A percentile compares a stretch with the other conserved stretches of the same genome.
These are phyloP conservation scores for Colletotrichum higginsianum DNA, from an alignment of 2,329 filamentous ascomycete genomes.

Conservation along the genomic window DNA sequence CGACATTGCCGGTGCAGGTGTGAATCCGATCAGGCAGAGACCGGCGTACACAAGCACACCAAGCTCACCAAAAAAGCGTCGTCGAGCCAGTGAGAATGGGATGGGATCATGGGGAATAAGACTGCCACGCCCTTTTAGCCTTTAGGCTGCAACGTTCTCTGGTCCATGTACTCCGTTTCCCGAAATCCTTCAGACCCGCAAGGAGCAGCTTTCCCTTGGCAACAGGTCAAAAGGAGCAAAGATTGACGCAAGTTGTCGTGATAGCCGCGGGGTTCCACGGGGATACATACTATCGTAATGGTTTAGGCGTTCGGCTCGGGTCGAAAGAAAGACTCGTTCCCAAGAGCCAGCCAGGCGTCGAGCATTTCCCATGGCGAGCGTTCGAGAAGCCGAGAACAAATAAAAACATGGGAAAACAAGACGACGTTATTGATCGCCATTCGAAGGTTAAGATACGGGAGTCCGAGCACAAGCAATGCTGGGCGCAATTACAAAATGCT, in stretches of 20 bases:
- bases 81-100: background rate
- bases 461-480: background rate
- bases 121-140: background rate
- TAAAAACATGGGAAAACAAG: too few species aligned
- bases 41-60: conserved; percentile 4
- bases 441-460: conserved; percentile 13
- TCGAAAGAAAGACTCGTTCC: too few species aligned
- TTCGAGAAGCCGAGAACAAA: too few species aligned
- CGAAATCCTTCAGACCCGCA: conserved; percentile 35
- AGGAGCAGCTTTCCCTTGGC: conserved; percentile 18
- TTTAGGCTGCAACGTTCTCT: conserved; percentile 3
- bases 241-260: conserved; percentile 7
- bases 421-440: background rate
- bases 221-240: background rate
- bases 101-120: too few species aligned
- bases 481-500: conserved; percentile 23
- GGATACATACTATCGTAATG: too few species aligned
- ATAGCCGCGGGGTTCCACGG: background rate
- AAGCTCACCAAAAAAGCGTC: conserved; percentile 15
- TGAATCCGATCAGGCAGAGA: conserved; percentile 7
- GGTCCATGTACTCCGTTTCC: background rate
- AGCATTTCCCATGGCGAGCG: background rate
- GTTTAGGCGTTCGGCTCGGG: too few species aligned
- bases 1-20: conserved; percentile 13
- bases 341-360: background rate